Evolutionary conservation across 2,329 filamentous ascomycete genomes (phyloP), one percentile per base, ranked within the genome.

Genomic region (Diaporthe aspalathi): DNA sequence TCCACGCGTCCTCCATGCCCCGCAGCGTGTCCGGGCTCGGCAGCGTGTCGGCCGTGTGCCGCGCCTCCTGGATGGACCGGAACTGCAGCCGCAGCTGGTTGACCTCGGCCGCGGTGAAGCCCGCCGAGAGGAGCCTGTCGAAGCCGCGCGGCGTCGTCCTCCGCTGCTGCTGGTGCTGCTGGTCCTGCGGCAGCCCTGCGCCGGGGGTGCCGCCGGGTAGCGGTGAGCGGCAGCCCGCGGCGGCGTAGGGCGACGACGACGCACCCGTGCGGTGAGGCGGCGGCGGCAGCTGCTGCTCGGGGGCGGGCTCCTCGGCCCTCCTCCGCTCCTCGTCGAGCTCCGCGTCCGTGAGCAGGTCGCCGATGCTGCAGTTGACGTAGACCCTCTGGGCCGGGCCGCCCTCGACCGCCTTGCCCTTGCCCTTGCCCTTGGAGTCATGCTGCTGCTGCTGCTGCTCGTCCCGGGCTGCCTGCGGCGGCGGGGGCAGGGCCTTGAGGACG

Each of bases 341-440:
- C 0, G 85, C 78, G 16, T 88, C 79, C 0, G 92, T 88, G 16
- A 98, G 87, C 32, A 88, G 85, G 80, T 93, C 91, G 68, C 94
- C 94, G 71, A 98, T 93, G 74, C 94, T 95, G 86, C 95, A 98
- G 84, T 97, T 97, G 73, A 98, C 92, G 80, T 97, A 98, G 77
- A 97, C 89, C 54, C 92, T 88, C 47, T 85, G 84, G 1, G 81
- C 74, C 11, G 81, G 80, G 9, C 85, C 83, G 38, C 86, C 85
- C 40, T 86, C 86, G 6, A 91, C 80, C 0, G 88, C 88, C 72
- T 96, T 97, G 60, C 92, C 93, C 72, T 96, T 97, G 57, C 92
- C 93, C 77, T 94, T 94, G 68, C 85, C 84, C 73, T 85, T 87
- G 32, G 76, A 77, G 24, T 78, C 76, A 8, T 70, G 63, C 38